A percentile compares a stretch with the other conserved stretches of the same genome.
These are phyloP conservation scores for Russula vinacea DNA, from an alignment of 768 basidiomycete species.

Conservation along the genomic window DNA sequence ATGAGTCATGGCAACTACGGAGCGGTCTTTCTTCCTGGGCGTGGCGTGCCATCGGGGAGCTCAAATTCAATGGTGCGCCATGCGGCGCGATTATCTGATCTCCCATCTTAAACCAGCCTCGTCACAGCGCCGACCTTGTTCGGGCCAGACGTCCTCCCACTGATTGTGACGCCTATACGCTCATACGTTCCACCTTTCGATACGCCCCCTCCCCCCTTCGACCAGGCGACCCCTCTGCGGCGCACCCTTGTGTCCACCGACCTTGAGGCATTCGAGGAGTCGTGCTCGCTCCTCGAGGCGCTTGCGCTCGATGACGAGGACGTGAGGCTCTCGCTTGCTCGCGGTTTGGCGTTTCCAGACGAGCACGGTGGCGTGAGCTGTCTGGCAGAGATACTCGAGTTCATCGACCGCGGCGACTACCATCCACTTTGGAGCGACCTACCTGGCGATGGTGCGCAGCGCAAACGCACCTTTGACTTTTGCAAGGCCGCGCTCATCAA, in stretches of 20 bases:
- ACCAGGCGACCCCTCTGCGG: constrained; percentile 42
- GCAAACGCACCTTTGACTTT: constrained; percentile 70
- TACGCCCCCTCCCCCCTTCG: constrained; percentile 41
- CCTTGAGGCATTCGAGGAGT: constrained; percentile 69
- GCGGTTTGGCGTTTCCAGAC: constrained; percentile 55
- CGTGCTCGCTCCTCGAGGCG: constrained; percentile 72
- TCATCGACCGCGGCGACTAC: constrained; percentile 71
- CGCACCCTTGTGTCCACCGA: constrained; percentile 56
- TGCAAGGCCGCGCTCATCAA: constrained; percentile 87
- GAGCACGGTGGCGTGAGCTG: constrained; percentile 57
- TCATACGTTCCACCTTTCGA: constrained; percentile 59
- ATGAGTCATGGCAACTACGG: constrained; percentile 65
- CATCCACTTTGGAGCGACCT: constrained; percentile 58
- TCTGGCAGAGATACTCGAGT: constrained; percentile 61
- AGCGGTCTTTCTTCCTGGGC: constrained; percentile 68
- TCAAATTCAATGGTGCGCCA: constrained; percentile 64
- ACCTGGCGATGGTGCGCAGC: constrained; percentile 50
- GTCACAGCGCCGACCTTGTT: constrained; percentile 54
- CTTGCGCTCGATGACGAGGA: constrained; percentile 76
- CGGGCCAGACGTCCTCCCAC: constrained; percentile 59
- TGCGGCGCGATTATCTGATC: background rate
- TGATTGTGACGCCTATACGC: constrained; percentile 55
- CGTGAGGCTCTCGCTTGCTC: constrained; percentile 67
- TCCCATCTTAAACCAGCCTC: constrained; percentile 4
- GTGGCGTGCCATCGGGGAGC: constrained; percentile 71